Percentiles rank a stretch among this genome's conserved stretches.
Evolutionary conservation across 2,329 filamentous ascomycete genomes (phyloP).

Genomic region (Epichloe sp.): DNA sequence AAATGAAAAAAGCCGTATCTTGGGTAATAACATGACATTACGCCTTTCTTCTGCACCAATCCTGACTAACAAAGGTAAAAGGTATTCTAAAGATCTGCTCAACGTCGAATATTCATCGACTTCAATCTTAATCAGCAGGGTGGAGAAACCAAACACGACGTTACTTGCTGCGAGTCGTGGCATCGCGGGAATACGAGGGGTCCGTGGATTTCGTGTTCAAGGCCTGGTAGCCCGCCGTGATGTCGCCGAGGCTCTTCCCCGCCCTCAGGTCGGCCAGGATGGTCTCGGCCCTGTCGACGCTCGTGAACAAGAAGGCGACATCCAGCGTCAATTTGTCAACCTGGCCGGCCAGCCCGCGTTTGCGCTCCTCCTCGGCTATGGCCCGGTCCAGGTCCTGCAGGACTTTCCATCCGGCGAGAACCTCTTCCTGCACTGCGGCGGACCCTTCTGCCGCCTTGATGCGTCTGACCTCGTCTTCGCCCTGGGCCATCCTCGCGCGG

Average conservation of each 20-base stretch:
- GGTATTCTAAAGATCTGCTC: no score
- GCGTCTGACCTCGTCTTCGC: constrained; percentile 30
- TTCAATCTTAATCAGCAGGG: no score
- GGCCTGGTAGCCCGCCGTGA: constrained; percentile 6
- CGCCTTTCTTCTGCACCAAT: no score
- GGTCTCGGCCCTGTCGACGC: constrained; percentile 30
- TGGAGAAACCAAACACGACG: neutral
- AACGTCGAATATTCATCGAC: no score
- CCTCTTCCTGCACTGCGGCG: constrained; percentile 12
- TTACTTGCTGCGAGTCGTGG: neutral
- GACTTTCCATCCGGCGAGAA: constrained; percentile 20
- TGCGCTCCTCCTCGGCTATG: constrained; percentile 17
- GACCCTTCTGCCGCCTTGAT: constrained; percentile 22
- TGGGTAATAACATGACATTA: no score
- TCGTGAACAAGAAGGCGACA: constrained; percentile 30
- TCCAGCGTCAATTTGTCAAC: constrained; percentile 17
- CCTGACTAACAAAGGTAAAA: no score
- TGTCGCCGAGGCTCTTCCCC: constrained; percentile 24
- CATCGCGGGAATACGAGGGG: neutral
- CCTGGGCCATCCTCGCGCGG: constrained; percentile 45
- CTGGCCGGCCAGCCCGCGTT: constrained; percentile 26
- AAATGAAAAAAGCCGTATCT: no score
- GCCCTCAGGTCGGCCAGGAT: constrained; percentile 30
- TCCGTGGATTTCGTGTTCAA: constrained; percentile 5
- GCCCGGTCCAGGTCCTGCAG: constrained; percentile 18